phyloP scores from a whole-genome alignment of 768 basidiomycete genomes.

The Strobilomyces dryophilus region DNA sequence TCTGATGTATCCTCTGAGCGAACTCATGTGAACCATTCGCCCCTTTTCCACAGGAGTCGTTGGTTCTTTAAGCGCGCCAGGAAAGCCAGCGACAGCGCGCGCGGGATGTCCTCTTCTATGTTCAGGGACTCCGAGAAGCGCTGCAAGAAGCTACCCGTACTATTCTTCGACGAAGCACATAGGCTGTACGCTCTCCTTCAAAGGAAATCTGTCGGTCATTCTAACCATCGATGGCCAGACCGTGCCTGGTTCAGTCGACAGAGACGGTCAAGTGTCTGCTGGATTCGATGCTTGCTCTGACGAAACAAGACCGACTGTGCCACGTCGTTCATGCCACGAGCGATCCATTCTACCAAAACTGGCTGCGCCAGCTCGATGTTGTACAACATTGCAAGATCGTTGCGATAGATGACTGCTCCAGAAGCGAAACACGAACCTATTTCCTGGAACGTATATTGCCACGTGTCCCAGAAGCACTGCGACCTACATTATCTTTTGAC shows the following conservation, averaged over 20 bases:
- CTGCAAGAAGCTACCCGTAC: constrained; percentile 68
- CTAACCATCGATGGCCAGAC: constrained; percentile 38
- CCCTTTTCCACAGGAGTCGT: constrained; percentile 25
- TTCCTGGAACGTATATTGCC: constrained; percentile 63
- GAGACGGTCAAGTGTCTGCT: constrained; percentile 83
- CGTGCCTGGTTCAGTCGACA: constrained; percentile 68
- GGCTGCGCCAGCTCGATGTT: constrained; percentile 74
- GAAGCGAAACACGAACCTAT: constrained; percentile 62
- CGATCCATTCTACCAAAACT: constrained; percentile 82
- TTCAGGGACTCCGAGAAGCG: constrained; percentile 34
- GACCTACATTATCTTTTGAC: constrained; percentile 59
- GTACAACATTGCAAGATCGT: constrained; percentile 86
- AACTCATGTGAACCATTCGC: constrained; percentile 37
- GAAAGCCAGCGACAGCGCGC: constrained; percentile 28
- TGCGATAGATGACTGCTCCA: constrained; percentile 76
- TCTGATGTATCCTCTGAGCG: constrained; percentile 36
- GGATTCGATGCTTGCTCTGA: constrained; percentile 82
- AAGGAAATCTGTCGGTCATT: background rate
- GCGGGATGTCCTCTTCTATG: constrained; percentile 28
- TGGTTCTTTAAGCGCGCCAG: constrained; percentile 28
- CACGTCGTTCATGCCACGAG: constrained; percentile 81
- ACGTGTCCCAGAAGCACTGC: constrained; percentile 63
- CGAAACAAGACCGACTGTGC: constrained; percentile 82
- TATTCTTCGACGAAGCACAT: constrained; percentile 86
- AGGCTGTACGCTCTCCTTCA: constrained; percentile 50